Evolutionary conservation across 345 rosid genomes (phyloP).

Genomic region (Syzygium grande): DNA sequence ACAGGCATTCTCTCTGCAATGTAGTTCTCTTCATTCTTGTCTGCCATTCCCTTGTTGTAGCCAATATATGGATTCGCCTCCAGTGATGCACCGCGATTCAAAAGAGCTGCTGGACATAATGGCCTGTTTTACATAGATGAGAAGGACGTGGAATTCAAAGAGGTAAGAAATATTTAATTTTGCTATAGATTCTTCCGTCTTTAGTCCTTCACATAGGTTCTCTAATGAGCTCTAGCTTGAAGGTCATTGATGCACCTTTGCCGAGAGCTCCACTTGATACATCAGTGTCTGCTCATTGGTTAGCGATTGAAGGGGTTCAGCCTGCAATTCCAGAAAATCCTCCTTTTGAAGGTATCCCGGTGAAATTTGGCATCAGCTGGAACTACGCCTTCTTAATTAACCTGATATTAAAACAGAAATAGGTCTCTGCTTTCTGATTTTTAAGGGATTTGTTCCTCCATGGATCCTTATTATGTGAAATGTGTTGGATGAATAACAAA

Average conservation of each 20-base stretch:
- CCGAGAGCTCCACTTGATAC: constrained; percentile 52
- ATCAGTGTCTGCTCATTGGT: constrained; percentile 57
- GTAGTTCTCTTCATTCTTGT: constrained; percentile 1
- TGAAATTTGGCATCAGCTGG: not conserved
- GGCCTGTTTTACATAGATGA: constrained; percentile 73
- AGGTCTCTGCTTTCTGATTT: not conserved
- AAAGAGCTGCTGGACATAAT: constrained; percentile 62
- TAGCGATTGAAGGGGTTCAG: constrained; percentile 88
- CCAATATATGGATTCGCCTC: constrained; percentile 62
- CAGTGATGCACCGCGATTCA: constrained; percentile 47
- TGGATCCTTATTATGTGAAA: not conserved
- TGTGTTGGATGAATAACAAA: not conserved
- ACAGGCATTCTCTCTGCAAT: not conserved
- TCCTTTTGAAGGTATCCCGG: constrained; percentile 44
- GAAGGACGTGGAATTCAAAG: constrained; percentile 64
- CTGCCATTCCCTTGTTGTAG: constrained; percentile 19
- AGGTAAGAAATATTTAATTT: constrained; percentile 25
- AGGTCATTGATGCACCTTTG: constrained; percentile 68
- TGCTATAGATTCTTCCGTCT: not conserved
- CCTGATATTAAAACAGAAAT: not conserved
- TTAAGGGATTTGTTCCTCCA: not conserved
- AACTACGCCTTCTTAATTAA: not conserved
- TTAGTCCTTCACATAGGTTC: not conserved
- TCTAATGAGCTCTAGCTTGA: not conserved
- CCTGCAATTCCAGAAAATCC: constrained; percentile 73